Percentiles rank a stretch among this genome's conserved stretches.
Conservation (phyloP, 2,329 filamentous ascomycete genomes). For the Purpureocillium takamizusanense region DNA sequence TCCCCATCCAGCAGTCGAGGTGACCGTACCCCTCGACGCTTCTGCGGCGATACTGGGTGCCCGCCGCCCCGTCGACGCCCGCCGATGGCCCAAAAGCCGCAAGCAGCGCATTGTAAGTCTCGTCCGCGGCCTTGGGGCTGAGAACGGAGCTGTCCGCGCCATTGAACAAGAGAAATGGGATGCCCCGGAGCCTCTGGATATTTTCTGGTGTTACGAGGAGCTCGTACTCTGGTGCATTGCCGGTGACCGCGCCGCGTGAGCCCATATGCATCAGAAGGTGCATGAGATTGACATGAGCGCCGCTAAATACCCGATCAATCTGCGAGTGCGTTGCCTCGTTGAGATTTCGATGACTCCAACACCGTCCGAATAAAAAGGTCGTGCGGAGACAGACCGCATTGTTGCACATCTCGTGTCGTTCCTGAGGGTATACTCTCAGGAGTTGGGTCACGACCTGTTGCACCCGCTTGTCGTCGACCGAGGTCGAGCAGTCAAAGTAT, state of each 20-base stretch:
- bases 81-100: constrained; percentile 36
- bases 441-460: constrained; percentile 45
- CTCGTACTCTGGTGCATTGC: constrained; percentile 38
- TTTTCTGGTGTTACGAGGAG: constrained; percentile 41
- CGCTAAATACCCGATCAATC: constrained; percentile 52
- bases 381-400: constrained; percentile 53
- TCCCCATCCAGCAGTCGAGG: constrained; percentile 54
- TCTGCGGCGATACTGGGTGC: constrained; percentile 37
- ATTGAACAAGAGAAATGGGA: constrained; percentile 48
- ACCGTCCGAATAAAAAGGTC: constrained; percentile 49
- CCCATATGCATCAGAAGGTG: constrained; percentile 49
- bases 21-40: constrained; percentile 51
- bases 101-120: constrained; percentile 42
- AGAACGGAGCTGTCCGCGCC: constrained; percentile 49
- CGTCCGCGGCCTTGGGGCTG: constrained; percentile 41
- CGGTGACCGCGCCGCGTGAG: constrained; percentile 37
- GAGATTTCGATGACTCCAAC: constrained; percentile 55
- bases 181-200: constrained; percentile 36
- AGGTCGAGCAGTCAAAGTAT: constrained; percentile 47
- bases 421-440: constrained; percentile 48
- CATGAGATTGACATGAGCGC: constrained; percentile 51
- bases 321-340: constrained; percentile 57
- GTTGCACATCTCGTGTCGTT: constrained; percentile 47
- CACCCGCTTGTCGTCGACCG: constrained; percentile 30
- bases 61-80: constrained; percentile 12